Base-by-base conservation (phyloP, 352 stramenopile genomes). In the Blastocystis sp. region DNA sequence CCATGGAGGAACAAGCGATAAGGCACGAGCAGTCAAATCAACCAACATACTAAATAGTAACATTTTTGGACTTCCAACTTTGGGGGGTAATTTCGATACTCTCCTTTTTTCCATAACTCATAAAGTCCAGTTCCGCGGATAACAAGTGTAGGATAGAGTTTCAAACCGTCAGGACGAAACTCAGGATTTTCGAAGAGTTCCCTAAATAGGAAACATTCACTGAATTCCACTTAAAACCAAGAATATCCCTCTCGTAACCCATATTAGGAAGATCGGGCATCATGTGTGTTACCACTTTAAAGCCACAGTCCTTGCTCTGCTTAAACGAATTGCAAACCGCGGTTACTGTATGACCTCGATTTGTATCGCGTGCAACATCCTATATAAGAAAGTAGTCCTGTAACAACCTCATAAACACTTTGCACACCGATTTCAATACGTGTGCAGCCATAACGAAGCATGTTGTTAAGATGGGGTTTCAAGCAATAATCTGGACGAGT, bases 201-300 rank as follows among this genome's bases (percentile, higher is more conserved):
- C 53, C 93, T 92, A 76, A 3, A n/a, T 37, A 88, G 47, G n/a
- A 62, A 39, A 41, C 5, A 24, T 26, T 18, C 7, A 18, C n/a
- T 7, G 30, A 24, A 26, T 6, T 6, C 5, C 2, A 89, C 78
- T 89, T 89, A 91, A 98, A 98, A n/a, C 96, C 96, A 56, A 95
- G 92, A 30, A 98, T 91, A 91, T 98, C 96, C 6, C 96, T 92
- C 90, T 98, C 96, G 91, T 96, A 95, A n/a, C 94, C 96, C 93
- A 97, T 98, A 92, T 98, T 98, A 7, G 96, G 96, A 68, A 98
- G 90, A 91, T 98, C 96, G 0, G 96, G 96, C 96, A 98, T 98
- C 94, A 98, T 96, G 91, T 98, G 96, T 11, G 94, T 96, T 5
- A 98, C 96, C 45, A 98, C 96, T 92, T 98, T 98, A 93, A 98